These are phyloP conservation scores for Botrytis pseudocinerea DNA, from an alignment of 2,329 filamentous ascomycete species.

Conservation along the genomic window DNA sequence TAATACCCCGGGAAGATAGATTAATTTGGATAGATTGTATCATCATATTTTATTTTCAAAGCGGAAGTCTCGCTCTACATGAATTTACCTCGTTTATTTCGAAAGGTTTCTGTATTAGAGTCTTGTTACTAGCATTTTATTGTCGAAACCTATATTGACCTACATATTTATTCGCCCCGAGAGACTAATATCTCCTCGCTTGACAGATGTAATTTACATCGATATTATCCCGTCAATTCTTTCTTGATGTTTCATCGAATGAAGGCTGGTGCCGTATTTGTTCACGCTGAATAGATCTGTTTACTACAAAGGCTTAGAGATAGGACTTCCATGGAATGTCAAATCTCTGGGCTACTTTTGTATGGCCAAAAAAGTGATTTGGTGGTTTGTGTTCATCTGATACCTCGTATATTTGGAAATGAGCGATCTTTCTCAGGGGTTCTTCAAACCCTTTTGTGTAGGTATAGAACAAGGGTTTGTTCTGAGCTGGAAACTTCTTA, in stretches of 20 bases:
- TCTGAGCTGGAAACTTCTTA: background rate
- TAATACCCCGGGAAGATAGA: slow-evolving; percentile 4
- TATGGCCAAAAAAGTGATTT: background rate
- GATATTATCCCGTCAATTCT: background rate
- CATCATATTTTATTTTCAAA: background rate
- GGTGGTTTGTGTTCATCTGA: background rate
- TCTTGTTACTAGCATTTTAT: background rate
- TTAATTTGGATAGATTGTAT: background rate
- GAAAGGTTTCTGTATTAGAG: background rate
- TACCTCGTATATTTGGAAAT: background rate
- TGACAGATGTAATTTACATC: too few relatives aligned
- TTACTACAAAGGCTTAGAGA: background rate
- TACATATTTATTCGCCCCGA: background rate
- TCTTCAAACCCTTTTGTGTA: background rate
- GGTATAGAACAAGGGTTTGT: background rate
- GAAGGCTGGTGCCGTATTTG: background rate
- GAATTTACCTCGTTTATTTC: background rate
- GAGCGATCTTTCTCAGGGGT: background rate
- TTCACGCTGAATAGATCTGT: background rate
- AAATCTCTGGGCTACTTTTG: background rate
- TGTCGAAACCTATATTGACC: background rate
- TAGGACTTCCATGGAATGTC: background rate
- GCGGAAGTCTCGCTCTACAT: background rate
- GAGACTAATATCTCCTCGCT: background rate
- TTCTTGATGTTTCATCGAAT: background rate